A percentile compares a stretch with the other conserved stretches of the same genome.
These are phyloP conservation scores for Claviceps africana DNA, from an alignment of 2,329 filamentous ascomycete species.

Conservation along the genomic window DNA sequence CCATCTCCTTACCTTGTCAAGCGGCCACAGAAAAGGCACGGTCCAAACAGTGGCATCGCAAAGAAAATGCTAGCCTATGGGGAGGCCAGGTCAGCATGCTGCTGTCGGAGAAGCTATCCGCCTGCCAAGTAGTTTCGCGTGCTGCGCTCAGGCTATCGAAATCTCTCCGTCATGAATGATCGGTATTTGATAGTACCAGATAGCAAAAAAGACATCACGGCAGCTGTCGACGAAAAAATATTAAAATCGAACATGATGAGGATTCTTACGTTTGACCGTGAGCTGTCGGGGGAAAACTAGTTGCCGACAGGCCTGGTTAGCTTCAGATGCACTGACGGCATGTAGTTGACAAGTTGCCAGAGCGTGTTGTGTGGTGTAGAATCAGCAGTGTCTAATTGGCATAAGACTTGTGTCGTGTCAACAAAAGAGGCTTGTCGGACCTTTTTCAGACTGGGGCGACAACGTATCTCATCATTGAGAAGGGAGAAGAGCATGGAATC, in stretches of 20 bases:
- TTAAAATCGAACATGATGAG: neutral
- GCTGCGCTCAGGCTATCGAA: conserved; percentile 18
- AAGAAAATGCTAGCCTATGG: neutral
- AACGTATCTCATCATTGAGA: conserved; percentile 30
- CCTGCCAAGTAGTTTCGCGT: neutral
- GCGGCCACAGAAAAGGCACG: neutral
- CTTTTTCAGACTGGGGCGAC: conserved; percentile 37
- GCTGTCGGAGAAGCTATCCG: too few relatives aligned
- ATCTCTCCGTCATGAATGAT: conserved; percentile 25
- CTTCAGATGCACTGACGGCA: neutral
- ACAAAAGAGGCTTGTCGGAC: conserved; percentile 32
- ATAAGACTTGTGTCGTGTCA: conserved; percentile 39
- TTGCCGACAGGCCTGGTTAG: conserved; percentile 1
- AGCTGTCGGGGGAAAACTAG: neutral
- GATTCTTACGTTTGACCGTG: neutral
- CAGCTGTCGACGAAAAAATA: conserved; percentile 8
- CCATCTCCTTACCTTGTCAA: conserved; percentile 12
- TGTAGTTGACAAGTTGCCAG: neutral
- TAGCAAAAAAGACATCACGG: conserved; percentile 25
- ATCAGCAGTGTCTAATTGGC: conserved; percentile 43
- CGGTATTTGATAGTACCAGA: conserved; percentile 34
- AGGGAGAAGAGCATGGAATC: neutral
- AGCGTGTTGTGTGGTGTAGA: neutral
- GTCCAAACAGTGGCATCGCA: neutral
- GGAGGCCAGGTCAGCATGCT: neutral